A percentile compares a stretch with the other conserved stretches of the same genome.
These are phyloP conservation scores for Eudorina sp. DNA, from an alignment of 139 green algal genomes.

Conservation along the genomic window DNA sequence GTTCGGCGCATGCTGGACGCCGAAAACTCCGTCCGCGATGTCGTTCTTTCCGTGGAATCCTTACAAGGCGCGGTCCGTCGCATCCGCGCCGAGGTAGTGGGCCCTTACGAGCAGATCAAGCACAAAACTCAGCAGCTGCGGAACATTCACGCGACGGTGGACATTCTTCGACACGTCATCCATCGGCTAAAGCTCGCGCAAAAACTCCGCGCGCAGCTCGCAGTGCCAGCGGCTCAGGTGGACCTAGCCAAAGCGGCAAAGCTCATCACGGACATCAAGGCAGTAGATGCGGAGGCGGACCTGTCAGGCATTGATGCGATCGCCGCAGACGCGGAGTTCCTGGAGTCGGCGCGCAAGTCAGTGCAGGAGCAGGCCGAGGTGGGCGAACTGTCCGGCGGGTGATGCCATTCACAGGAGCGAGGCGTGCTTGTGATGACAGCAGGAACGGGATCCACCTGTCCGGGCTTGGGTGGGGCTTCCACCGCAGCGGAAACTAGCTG, in stretches of 20 bases:
- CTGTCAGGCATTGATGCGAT: slow-evolving; percentile 70
- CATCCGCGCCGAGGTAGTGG: slow-evolving; percentile 76
- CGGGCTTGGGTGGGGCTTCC: no score
- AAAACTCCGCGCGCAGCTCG: slow-evolving; percentile 63
- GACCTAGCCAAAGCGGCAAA: slow-evolving; percentile 90
- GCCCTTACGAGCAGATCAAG: slow-evolving; percentile 71
- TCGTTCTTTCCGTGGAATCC: slow-evolving; percentile 73
- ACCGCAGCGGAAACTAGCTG: no score
- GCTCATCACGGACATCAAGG: slow-evolving; percentile 81
- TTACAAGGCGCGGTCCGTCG: slow-evolving; percentile 77
- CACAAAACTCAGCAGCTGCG: slow-evolving; percentile 65
- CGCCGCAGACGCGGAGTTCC: slow-evolving; percentile 76
- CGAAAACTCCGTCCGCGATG: slow-evolving; percentile 70
- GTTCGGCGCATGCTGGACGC: slow-evolving; percentile 69
- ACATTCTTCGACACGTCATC: slow-evolving; percentile 79
- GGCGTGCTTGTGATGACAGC: not conserved
- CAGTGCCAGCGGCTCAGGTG: slow-evolving; percentile 54
- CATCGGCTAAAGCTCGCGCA: slow-evolving; percentile 72
- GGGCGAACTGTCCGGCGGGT: not conserved
- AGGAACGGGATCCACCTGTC: no score
- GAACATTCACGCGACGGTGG: slow-evolving; percentile 74
- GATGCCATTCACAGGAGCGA: not conserved
- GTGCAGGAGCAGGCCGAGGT: slow-evolving; percentile 77
- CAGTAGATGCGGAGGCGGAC: slow-evolving; percentile 70
- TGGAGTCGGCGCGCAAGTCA: slow-evolving; percentile 56